Conservation (phyloP, 805 yeast species). For the Wickerhamiella domercqiae region DNA sequence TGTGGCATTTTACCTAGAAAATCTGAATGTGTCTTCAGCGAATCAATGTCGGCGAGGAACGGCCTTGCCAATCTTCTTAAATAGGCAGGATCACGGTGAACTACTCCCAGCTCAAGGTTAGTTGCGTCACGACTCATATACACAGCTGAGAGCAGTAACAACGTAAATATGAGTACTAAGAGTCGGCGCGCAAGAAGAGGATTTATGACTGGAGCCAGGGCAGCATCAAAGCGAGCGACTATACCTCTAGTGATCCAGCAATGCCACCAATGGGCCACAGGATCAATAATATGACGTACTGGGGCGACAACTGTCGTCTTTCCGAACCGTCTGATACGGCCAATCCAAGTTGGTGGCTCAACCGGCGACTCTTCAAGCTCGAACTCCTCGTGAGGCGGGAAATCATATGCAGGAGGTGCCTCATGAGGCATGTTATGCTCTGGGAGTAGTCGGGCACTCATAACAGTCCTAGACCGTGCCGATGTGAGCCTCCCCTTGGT, state of each 20-base stretch:
- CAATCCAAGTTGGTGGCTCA: slow-evolving; percentile 1
- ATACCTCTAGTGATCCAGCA: slow-evolving; percentile 7
- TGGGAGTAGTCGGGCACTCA: too few relatives aligned
- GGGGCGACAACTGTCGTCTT: slow-evolving; percentile 24
- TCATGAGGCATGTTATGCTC: too few relatives aligned
- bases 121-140: slow-evolving; percentile 27
- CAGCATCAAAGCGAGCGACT: slow-evolving; percentile 36
- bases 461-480: too few relatives aligned
- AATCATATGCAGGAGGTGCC: background rate
- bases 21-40: slow-evolving; percentile 51
- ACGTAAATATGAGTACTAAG: slow-evolving; percentile 48
- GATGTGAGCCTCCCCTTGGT: too few relatives aligned
- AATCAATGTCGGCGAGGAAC: slow-evolving; percentile 25
- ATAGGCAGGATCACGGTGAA: slow-evolving; percentile 41
- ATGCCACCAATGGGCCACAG: slow-evolving; percentile 29
- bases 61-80: slow-evolving; percentile 22
- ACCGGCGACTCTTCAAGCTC: slow-evolving; percentile 29
- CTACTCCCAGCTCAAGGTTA: slow-evolving; percentile 24
- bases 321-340: slow-evolving; percentile 8
- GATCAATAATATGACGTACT: slow-evolving; percentile 32
- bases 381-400: slow-evolving; percentile 23
- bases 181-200: slow-evolving; percentile 71
- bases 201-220: slow-evolving; percentile 57
- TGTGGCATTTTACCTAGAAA: slow-evolving; percentile 74
- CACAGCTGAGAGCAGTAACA: slow-evolving; percentile 41